Conservation (phyloP, 2,329 filamentous ascomycete genomes). For the Pseudogymnoascus sp. region DNA sequence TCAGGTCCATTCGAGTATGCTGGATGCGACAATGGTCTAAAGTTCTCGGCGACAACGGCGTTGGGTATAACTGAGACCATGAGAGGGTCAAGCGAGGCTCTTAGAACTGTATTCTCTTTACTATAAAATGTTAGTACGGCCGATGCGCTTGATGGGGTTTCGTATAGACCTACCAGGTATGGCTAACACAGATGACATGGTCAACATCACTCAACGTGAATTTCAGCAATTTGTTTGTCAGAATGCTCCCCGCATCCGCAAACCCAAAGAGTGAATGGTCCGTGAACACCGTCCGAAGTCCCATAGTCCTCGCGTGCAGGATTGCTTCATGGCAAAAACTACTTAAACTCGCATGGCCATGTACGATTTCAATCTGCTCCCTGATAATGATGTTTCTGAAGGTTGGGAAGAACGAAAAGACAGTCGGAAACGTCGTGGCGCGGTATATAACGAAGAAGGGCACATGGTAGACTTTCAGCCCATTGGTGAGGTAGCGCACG, state of each 20-base stretch:
- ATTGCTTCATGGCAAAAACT: slow-evolving; percentile 93
- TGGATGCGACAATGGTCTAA: slow-evolving; percentile 59
- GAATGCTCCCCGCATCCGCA: slow-evolving; percentile 87
- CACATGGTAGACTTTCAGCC: slow-evolving; percentile 95
- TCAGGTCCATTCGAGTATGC: slow-evolving; percentile 28
- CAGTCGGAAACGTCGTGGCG: slow-evolving; percentile 85
- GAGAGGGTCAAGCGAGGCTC: slow-evolving; percentile 86
- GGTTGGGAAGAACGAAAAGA: slow-evolving; percentile 98
- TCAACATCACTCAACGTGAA: slow-evolving; percentile 95
- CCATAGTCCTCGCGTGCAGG: slow-evolving; percentile 92
- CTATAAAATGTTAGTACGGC: slow-evolving; percentile 37
- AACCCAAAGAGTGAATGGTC: slow-evolving; percentile 98
- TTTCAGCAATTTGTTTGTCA: slow-evolving; percentile 95
- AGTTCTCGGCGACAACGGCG: slow-evolving; percentile 93
- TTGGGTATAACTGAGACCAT: slow-evolving; percentile 99
- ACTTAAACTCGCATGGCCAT: slow-evolving; percentile 92
- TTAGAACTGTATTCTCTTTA: slow-evolving; percentile 95
- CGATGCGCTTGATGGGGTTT: background rate
- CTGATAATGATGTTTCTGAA: slow-evolving; percentile 93
- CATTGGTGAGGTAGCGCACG: slow-evolving; percentile 91
- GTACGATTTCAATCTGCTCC: slow-evolving; percentile 92
- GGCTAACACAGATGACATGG: slow-evolving; percentile 95
- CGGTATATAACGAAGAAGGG: slow-evolving; percentile 96
- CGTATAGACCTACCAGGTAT: slow-evolving; percentile 68
- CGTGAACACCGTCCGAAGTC: slow-evolving; percentile 88